Percentiles rank a stretch among this genome's conserved stretches.
These are phyloP conservation scores for Botrytis galanthina DNA, from an alignment of 2,329 filamentous ascomycete genomes.

Conservation along the genomic window DNA sequence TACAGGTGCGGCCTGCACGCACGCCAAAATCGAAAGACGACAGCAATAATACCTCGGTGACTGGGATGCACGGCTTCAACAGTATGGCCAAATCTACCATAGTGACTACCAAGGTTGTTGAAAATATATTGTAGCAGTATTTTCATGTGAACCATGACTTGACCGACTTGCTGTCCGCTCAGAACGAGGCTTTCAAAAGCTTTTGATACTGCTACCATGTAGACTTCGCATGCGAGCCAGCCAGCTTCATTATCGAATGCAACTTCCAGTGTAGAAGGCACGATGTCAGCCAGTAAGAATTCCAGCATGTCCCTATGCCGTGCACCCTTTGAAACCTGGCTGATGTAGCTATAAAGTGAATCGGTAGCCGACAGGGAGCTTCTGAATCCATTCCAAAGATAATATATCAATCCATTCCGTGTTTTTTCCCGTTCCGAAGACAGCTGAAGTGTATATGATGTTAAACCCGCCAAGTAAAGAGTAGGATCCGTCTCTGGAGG, in stretches of 20 bases:
- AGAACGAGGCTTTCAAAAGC: conserved; percentile 17
- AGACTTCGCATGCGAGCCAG: conserved; percentile 32
- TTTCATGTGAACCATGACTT: conserved; percentile 25
- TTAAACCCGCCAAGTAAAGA: conserved; percentile 33
- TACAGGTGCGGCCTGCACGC: conserved; percentile 22
- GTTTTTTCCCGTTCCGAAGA: conserved; percentile 25
- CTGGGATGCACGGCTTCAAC: conserved; percentile 21
- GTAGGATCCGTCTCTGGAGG: conserved; percentile 34
- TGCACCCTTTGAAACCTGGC: conserved; percentile 28
- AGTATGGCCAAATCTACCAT: conserved; percentile 1
- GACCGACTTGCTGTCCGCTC: conserved; percentile 18
- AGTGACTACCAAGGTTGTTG: conserved; percentile 24
- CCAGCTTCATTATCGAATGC: conserved; percentile 29
- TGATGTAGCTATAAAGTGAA: conserved; percentile 23
- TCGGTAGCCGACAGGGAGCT: conserved; percentile 26
- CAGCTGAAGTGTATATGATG: conserved; percentile 33
- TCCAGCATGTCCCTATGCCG: conserved; percentile 29
- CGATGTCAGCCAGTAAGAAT: conserved; percentile 33
- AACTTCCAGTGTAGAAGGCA: conserved; percentile 31
- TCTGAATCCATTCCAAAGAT: conserved; percentile 35
- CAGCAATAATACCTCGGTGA: conserved; percentile 27
- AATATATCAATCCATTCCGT: conserved; percentile 33
- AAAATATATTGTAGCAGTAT: conserved; percentile 30
- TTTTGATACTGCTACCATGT: conserved; percentile 28
- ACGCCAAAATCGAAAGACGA: conserved; percentile 32